A percentile compares a stretch with the other conserved stretches of the same genome.
These are phyloP conservation scores for Globisporangium uncinulatum DNA, from an alignment of 352 stramenopile species.

Conservation along the genomic window DNA sequence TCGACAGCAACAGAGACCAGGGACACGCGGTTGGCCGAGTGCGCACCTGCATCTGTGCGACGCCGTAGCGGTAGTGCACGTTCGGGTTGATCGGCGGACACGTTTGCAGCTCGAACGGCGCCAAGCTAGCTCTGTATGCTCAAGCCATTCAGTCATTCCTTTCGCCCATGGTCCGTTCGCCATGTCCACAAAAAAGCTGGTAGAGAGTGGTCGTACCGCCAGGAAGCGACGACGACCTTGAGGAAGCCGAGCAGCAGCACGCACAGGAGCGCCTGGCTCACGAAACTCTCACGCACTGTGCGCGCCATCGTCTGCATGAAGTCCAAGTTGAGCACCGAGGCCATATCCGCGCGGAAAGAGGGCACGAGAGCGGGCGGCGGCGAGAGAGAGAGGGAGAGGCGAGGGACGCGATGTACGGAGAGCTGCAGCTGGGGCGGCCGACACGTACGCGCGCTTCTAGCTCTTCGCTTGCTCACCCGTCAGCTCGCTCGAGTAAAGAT, in stretches of 20 bases:
- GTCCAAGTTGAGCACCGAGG: constrained; percentile 50
- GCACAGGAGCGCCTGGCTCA: constrained; percentile 58
- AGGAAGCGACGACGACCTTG: constrained; percentile 54
- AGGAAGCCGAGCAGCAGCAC: constrained; percentile 48
- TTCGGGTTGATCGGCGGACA: constrained; percentile 72
- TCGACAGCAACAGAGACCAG: neutral
- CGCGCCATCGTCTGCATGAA: constrained; percentile 56
- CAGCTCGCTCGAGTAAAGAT: too few relatives aligned
- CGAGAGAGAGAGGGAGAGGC: neutral
- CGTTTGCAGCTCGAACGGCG: constrained; percentile 65
- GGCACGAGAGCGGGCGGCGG: neutral
- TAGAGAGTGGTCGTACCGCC: constrained; percentile 24
- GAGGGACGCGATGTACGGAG: neutral
- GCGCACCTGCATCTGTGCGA: constrained; percentile 70
- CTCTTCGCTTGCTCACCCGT: too few relatives aligned
- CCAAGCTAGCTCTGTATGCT: constrained; percentile 24
- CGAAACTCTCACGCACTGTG: constrained; percentile 56
- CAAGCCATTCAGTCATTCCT: too few relatives aligned
- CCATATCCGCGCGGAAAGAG: constrained; percentile 25
- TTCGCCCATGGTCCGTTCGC: too few relatives aligned
- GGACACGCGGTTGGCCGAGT: neutral
- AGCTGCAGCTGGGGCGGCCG: neutral
- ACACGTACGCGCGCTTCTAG: too few relatives aligned
- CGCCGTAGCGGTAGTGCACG: constrained; percentile 74
- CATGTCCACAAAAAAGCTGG: neutral